Conservation (phyloP, 495 filamentous ascomycete genomes). For the Cenococcum geophilum region DNA sequence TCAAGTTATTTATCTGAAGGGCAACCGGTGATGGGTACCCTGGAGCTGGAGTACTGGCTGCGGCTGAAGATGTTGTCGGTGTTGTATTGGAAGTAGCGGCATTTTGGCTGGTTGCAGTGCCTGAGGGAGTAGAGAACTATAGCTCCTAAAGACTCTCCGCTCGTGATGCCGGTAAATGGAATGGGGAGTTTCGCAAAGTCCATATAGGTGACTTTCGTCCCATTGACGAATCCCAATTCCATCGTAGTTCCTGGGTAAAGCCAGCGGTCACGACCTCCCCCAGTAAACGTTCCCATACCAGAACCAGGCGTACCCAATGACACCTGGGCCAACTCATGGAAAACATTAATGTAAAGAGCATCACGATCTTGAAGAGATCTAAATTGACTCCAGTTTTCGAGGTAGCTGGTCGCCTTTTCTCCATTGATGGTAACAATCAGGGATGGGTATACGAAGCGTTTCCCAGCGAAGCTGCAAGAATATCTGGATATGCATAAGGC, state of each 20-base stretch:
- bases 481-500: conserved; percentile 32
- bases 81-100: conserved; percentile 8
- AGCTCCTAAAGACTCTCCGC: conserved; percentile 24
- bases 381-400: conserved; percentile 28
- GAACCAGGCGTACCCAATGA: conserved; percentile 29
- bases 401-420: conserved; percentile 31
- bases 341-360: conserved; percentile 34
- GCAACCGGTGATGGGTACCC: conserved; percentile 50
- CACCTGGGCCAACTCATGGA: conserved; percentile 28
- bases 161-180: conserved; percentile 24
- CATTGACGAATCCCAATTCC: conserved; percentile 33
- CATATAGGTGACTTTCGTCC: conserved; percentile 17
- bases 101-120: conserved; percentile 4
- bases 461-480: conserved; percentile 30
- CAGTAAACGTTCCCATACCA: conserved; percentile 36
- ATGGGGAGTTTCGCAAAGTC: conserved; percentile 26
- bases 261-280: conserved; percentile 18
- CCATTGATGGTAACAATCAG: conserved; percentile 34
- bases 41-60: conserved; percentile 30
- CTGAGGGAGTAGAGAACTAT: conserved; percentile 11
- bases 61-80: not conserved
- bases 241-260: conserved; percentile 31
- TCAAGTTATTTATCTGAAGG: conserved; percentile 37
- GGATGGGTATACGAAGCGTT: conserved; percentile 32
- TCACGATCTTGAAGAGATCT: conserved; percentile 32